Base-by-base conservation (phyloP, 306 rosid genomes). In the Heteromeles arbutifolia region DNA sequence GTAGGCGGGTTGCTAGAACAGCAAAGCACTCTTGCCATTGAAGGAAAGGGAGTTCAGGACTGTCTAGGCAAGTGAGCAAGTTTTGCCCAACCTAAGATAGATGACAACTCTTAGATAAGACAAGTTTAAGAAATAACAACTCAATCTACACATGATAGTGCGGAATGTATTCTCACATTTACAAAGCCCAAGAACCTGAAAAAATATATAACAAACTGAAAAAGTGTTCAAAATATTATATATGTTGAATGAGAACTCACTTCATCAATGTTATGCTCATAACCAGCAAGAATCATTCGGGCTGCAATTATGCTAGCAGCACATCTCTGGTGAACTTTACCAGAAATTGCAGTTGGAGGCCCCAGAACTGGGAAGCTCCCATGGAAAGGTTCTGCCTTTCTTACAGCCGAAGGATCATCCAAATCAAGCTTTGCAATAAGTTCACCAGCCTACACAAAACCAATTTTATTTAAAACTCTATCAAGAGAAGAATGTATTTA, bases 11-110 rank as follows among this genome's bases (percentile, higher is more conserved):
- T 44, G 97, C 97, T 72, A 95, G 87, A 86, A 95, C 97, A 68
- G 99, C 83, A 25, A 92, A 86, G 90, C 97, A 90, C 78, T 95
- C 99, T 95, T 95, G 99, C 99, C 99, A 95, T 87, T 95, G 99
- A 82, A 92, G 96, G 84, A 89, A 89, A 82, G 99, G 99, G 56
- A 95, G 84, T 83, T 95, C 93, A 64, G 99, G 99, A 84, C 93
- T 95, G 81, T 95, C 99, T 43, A 95, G 97, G 87, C 97, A 92
- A 84, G 82, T 82, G 78, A 95, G 97, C 87, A 95, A 86, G 85
- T 78, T 88, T 85, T 92, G 97, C 84, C 90, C 96, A 70, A 95
- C 97, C 99, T 95, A 87, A 72, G 77, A 78, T 68, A 76, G 58
- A 78, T 74, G 69, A 22, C 74, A 83, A 72, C 54, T 80, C 50